Evolutionary conservation across 495 filamentous ascomycete species (phyloP).

Genomic region (Parmelia sp.): DNA sequence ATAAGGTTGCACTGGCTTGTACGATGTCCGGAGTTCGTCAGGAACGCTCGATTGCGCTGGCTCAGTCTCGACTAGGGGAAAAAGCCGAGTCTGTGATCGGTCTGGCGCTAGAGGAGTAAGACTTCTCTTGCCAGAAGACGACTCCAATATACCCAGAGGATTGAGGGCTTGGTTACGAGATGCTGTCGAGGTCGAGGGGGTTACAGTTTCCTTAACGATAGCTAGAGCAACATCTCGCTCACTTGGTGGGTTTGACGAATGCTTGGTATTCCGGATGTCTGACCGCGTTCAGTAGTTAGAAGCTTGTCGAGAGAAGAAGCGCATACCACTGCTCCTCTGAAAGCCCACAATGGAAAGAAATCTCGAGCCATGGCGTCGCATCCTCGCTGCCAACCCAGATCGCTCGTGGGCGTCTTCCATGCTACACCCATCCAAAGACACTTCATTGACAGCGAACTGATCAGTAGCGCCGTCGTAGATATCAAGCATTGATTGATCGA

Average conservation of each 20-base stretch:
- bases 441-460: neutral
- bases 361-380: slow-evolving; percentile 35
- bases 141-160: slow-evolving; percentile 22
- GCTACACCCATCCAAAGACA: slow-evolving; percentile 16
- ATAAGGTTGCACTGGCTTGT: neutral
- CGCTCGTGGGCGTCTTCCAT: slow-evolving; percentile 13
- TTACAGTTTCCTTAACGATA: slow-evolving; percentile 19
- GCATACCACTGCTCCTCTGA: slow-evolving; percentile 27
- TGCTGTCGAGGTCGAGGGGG: slow-evolving; percentile 7
- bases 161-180: slow-evolving; percentile 14
- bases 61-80: slow-evolving; percentile 8
- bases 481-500: slow-evolving; percentile 12
- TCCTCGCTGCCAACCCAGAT: slow-evolving; percentile 22
- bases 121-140: slow-evolving; percentile 6
- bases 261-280: slow-evolving; percentile 10
- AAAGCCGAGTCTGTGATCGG: neutral
- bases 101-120: neutral
- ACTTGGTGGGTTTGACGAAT: slow-evolving; percentile 8
- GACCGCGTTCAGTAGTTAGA: slow-evolving; percentile 1
- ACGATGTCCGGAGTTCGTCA: neutral
- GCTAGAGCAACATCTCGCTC: slow-evolving; percentile 21
- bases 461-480: slow-evolving; percentile 8
- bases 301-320: neutral
- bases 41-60: neutral
- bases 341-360: slow-evolving; percentile 37